These are phyloP conservation scores for Pachysolen tannophilus DNA, from an alignment of 805 yeast species.

Conservation along the genomic window DNA sequence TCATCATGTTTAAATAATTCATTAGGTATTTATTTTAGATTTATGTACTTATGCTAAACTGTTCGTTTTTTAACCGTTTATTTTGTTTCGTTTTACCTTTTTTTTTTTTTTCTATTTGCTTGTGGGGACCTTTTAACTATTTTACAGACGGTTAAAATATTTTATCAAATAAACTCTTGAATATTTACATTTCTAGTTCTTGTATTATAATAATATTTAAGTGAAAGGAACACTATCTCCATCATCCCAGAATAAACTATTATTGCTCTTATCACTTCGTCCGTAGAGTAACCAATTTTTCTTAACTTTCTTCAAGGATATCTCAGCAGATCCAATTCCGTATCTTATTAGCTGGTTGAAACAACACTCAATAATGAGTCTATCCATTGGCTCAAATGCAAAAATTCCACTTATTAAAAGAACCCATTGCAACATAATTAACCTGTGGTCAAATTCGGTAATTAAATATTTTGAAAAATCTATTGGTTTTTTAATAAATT, in stretches of 20 bases:
- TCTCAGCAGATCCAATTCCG: conserved; percentile 29
- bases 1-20: too few species aligned
- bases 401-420: conserved; percentile 26
- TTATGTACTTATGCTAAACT: too few species aligned
- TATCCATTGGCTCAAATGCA: conserved; percentile 20
- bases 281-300: conserved; percentile 23
- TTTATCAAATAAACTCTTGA: too few species aligned
- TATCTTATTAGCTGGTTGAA: conserved; percentile 24
- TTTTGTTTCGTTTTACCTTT: too few species aligned
- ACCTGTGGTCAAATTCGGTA: conserved; percentile 25
- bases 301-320: conserved; percentile 21
- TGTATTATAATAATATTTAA: conserved; percentile 4
- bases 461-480: conserved; percentile 20
- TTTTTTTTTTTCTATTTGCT: too few species aligned
- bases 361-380: conserved; percentile 24
- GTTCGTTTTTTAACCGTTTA: too few species aligned
- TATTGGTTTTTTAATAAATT: conserved; percentile 8
- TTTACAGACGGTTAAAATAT: too few species aligned
- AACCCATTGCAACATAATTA: conserved; percentile 31
- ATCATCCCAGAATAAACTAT: conserved; percentile 21
- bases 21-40: too few species aligned
- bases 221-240: conserved; percentile 29
- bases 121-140: too few species aligned
- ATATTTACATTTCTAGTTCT: too few species aligned
- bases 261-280: conserved; percentile 12